phyloP scores from a whole-genome alignment of 257 asterid species.

The Solanum tarijense region DNA sequence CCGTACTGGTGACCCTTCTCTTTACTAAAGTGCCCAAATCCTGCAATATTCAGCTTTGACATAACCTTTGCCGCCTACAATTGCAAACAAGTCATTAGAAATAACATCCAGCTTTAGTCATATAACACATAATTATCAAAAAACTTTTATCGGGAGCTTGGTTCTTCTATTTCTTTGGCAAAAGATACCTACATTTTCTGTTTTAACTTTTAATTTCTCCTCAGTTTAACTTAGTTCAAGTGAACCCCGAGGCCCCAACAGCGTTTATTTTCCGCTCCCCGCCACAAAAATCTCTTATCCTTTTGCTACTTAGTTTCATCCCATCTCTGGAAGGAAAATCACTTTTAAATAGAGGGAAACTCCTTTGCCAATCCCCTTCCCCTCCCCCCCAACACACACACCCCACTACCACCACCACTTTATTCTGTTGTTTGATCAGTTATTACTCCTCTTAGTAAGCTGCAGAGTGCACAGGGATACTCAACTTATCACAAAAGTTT shows the following conservation, averaged over 20 bases:
- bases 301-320: not conserved
- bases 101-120: not conserved
- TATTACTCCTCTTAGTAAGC: not conserved
- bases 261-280: not conserved
- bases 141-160: not conserved
- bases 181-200: not conserved
- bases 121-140: not conserved
- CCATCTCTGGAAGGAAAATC: not conserved
- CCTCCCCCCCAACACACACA: not conserved
- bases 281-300: not conserved
- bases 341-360: not conserved
- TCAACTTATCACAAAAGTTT: not conserved
- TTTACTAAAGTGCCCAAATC: conserved; percentile 20
- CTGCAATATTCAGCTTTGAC: conserved; percentile 37
- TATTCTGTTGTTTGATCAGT: not conserved
- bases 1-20: conserved; percentile 11
- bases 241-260: not conserved
- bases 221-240: not conserved
- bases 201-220: too few species aligned
- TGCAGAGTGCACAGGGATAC: not conserved
- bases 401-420: not conserved
- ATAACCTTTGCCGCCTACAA: conserved; percentile 43
- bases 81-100: not conserved
- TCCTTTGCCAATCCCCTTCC: not conserved
- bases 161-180: not conserved